phyloP scores from a whole-genome alignment of 768 basidiomycete genomes.

The Infundibulicybe gibba region DNA sequence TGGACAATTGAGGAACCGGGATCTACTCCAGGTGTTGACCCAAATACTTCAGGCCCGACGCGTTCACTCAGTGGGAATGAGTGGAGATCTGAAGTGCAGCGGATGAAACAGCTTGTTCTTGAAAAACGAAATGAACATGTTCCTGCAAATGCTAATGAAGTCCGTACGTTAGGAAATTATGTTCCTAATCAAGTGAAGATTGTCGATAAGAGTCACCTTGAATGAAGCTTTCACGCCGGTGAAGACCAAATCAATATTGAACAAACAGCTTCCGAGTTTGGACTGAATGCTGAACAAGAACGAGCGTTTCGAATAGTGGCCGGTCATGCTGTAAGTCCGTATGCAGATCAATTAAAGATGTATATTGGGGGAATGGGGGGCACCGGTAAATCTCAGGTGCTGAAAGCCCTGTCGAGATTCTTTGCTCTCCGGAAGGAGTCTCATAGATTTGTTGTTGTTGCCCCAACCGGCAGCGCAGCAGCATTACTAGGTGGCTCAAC shows the following conservation, averaged over 20 bases:
- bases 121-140: no score
- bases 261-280: not conserved
- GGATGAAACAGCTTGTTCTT: no score
- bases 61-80: constrained; percentile 8
- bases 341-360: no score
- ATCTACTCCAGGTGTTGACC: no score
- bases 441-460: constrained; percentile 12
- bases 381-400: no score
- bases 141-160: no score
- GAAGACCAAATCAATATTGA: not conserved
- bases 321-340: constrained; percentile 13
- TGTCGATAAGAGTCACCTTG: not conserved
- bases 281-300: constrained; percentile 5
- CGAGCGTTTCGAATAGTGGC: constrained; percentile 12
- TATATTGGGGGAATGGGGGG: no score
- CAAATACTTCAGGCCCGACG: no score
- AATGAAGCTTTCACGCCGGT: not conserved
- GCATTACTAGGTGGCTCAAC: constrained; percentile 14
- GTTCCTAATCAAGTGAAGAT: not conserved
- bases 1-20: no score
- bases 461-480: constrained; percentile 20
- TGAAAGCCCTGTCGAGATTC: constrained; percentile 9
- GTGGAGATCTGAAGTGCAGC: no score
- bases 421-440: constrained; percentile 8
- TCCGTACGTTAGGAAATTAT: no score